Conservation (phyloP, 331 rosid genomes). For the Stylosanthes scabra region DNA sequence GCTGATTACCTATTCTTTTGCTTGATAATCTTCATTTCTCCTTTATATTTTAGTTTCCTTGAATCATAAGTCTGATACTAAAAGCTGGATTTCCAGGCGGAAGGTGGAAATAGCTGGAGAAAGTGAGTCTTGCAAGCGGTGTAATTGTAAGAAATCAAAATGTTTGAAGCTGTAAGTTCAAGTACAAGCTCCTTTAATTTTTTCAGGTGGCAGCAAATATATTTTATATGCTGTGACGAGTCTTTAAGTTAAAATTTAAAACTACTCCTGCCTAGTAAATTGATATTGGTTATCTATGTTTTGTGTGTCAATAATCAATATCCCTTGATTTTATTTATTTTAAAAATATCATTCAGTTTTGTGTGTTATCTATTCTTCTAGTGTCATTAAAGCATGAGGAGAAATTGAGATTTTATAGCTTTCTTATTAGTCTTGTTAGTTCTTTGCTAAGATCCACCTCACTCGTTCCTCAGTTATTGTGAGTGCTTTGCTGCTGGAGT, state of each 20-base stretch:
- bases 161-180: constrained; percentile 91
- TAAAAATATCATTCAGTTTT: too few relatives aligned
- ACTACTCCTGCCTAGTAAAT: constrained; percentile 8
- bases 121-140: constrained; percentile 77
- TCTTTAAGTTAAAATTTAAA: not conserved
- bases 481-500: constrained; percentile 96
- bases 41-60: constrained; percentile 18
- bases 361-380: constrained; percentile 1
- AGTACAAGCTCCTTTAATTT: constrained; percentile 20
- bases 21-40: not conserved
- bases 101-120: constrained; percentile 64
- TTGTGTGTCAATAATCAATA: not conserved
- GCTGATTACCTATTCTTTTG: constrained; percentile 15
- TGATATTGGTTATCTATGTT: not conserved
- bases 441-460: too few relatives aligned
- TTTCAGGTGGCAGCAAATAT: not conserved
- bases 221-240: not conserved
- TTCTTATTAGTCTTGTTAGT: not conserved
- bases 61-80: constrained; percentile 29
- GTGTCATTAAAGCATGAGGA: constrained; percentile 1
- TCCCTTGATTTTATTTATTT: too few relatives aligned
- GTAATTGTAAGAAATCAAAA: constrained; percentile 91
- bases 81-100: constrained; percentile 63
- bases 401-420: not conserved
- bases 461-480: constrained; percentile 65